These are phyloP conservation scores for Pseudevernia furfuracea DNA, from an alignment of 495 filamentous ascomycete genomes.

Conservation along the genomic window DNA sequence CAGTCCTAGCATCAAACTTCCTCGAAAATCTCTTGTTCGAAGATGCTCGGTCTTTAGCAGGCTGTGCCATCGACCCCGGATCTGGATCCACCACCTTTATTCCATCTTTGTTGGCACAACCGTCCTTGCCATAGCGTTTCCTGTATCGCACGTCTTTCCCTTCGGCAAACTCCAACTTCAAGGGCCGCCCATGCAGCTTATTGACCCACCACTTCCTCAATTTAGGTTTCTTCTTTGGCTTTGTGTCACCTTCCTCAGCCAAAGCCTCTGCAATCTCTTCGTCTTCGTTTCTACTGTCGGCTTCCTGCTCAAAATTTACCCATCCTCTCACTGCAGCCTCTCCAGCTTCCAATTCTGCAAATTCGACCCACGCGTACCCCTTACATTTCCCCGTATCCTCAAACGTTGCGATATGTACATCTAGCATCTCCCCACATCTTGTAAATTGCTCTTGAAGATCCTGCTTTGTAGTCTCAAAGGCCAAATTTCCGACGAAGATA, in stretches of 20 bases:
- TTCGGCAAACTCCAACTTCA: conserved; percentile 91
- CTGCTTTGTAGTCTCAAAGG: conserved; percentile 78
- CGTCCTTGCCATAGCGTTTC: conserved; percentile 80
- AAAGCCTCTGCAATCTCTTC: conserved; percentile 38
- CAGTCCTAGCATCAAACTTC: conserved; percentile 25
- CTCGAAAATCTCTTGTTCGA: conserved; percentile 10
- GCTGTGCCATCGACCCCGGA: not conserved
- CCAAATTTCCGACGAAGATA: conserved; percentile 87
- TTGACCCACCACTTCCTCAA: conserved; percentile 76
- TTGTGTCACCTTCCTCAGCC: conserved; percentile 25
- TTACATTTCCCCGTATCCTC: conserved; percentile 97
- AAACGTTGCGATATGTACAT: conserved; percentile 85
- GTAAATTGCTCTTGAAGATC: conserved; percentile 68
- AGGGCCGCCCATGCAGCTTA: conserved; percentile 61
- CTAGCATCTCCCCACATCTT: conserved; percentile 70
- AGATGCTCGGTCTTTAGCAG: not conserved
- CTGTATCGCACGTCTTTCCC: conserved; percentile 79
- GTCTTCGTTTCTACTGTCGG: conserved; percentile 52
- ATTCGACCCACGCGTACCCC: conserved; percentile 91
- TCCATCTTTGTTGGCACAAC: conserved; percentile 9
- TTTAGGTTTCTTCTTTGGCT: conserved; percentile 46
- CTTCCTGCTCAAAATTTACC: conserved; percentile 52
- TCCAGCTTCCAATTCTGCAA: conserved; percentile 67
- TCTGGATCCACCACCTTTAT: conserved; percentile 32
- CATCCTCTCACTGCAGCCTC: conserved; percentile 76